These are phyloP conservation scores for Ustilago trichophora DNA, from an alignment of 1,284 basidiomycete genomes.

Conservation along the genomic window DNA sequence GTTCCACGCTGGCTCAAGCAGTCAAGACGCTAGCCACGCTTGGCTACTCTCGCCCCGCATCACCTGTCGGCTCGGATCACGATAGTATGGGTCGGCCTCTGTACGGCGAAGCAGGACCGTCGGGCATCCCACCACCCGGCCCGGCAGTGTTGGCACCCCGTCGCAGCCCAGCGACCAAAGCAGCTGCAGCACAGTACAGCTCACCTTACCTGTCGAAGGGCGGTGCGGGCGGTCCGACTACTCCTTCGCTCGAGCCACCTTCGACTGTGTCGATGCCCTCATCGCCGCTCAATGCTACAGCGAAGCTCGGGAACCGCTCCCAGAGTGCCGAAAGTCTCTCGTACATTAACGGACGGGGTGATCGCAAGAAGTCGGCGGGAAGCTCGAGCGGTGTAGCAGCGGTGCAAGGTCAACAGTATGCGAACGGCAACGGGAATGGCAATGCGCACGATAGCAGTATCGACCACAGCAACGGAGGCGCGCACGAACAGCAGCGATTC, in stretches of 20 bases:
- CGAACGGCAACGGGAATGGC: conserved; percentile 9
- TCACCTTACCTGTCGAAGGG: conserved; percentile 32
- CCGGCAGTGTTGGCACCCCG: conserved; percentile 41
- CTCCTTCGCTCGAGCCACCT: conserved; percentile 15
- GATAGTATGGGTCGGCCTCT: conserved; percentile 31
- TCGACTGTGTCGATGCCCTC: conserved; percentile 32
- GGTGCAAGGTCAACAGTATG: conserved; percentile 14
- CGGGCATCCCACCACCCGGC: conserved; percentile 43
- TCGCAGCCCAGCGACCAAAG: conserved; percentile 28
- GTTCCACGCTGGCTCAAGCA: conserved; percentile 54
- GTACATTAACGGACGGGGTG: conserved; percentile 33
- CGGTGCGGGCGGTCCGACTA: conserved; percentile 1
- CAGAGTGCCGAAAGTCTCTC: conserved; percentile 54
- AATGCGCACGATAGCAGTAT: conserved; percentile 9
- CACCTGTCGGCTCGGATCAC: conserved; percentile 45
- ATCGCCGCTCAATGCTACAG: conserved; percentile 22
- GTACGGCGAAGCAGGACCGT: conserved; percentile 40
- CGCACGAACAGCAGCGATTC: conserved; percentile 16
- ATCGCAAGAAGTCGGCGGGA: conserved; percentile 18
- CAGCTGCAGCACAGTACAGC: conserved; percentile 40
- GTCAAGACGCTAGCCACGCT: conserved; percentile 59
- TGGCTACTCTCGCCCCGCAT: conserved; percentile 55
- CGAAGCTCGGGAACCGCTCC: conserved; percentile 46
- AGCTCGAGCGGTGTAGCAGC: too few relatives aligned
- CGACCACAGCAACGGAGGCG: conserved; percentile 3